Conservation (phyloP, 129 eudicot species). For the Glebionis coronaria region DNA sequence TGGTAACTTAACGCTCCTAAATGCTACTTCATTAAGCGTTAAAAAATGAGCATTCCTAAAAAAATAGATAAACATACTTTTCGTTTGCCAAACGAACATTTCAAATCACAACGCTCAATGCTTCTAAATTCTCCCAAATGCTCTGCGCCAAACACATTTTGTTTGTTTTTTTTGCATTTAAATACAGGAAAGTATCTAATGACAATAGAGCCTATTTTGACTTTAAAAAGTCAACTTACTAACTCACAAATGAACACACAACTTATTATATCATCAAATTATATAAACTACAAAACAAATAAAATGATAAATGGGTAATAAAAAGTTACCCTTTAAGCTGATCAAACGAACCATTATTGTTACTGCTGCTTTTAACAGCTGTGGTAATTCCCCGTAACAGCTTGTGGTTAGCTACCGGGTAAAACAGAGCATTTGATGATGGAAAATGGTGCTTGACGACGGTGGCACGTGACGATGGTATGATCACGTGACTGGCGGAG, state of each 20-base stretch:
- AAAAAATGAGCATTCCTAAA: too few species aligned
- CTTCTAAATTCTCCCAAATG: too few species aligned
- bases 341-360: conserved; percentile 42
- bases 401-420: conserved; percentile 24
- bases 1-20: too few species aligned
- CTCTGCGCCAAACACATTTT: too few species aligned
- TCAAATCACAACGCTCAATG: too few species aligned
- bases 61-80: too few species aligned
- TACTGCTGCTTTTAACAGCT: conserved; percentile 33
- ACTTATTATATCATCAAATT: too few species aligned
- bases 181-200: background rate
- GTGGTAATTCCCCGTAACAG: conserved; percentile 24
- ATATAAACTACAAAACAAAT: background rate
- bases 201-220: background rate
- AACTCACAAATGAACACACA: too few species aligned
- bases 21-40: too few species aligned
- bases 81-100: too few species aligned
- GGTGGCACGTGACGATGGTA: conserved; percentile 31
- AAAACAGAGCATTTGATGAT: conserved; percentile 16
- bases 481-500: conserved; percentile 19
- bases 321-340: conserved; percentile 50
- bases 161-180: too few species aligned
- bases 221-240: too few species aligned
- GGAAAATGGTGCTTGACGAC: conserved; percentile 17
- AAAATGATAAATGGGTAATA: conserved; percentile 2